phyloP scores from a whole-genome alignment of 768 basidiomycete genomes.

The Tephrocybe sp. region DNA sequence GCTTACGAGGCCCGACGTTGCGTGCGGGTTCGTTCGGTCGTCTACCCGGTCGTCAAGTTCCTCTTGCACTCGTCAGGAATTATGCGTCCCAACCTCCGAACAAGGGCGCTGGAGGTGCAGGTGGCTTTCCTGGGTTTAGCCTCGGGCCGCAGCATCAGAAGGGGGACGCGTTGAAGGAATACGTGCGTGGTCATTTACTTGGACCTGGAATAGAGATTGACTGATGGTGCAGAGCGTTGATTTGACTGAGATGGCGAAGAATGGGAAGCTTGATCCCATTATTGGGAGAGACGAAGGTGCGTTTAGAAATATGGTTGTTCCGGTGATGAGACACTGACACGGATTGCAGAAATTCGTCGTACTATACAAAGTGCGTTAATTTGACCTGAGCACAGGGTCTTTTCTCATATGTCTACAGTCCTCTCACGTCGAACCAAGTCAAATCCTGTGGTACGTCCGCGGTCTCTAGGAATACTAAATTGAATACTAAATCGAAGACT shows the following conservation, averaged over 20 bases:
- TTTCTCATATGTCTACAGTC: conserved; percentile 40
- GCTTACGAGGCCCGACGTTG: conserved; percentile 7
- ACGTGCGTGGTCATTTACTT: conserved; percentile 28
- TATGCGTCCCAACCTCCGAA: conserved; percentile 48
- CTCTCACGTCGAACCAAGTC: conserved; percentile 88
- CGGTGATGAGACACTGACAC: background rate
- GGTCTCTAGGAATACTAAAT: background rate
- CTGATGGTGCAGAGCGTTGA: conserved; percentile 62
- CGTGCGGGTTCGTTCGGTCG: conserved; percentile 10
- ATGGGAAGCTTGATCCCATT: conserved; percentile 87
- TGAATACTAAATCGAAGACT: background rate
- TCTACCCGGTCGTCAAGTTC: background rate
- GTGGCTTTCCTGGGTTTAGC: conserved; percentile 62
- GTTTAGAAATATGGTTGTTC: conserved; percentile 9
- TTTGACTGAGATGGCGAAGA: conserved; percentile 77
- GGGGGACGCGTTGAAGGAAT: conserved; percentile 87
- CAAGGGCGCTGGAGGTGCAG: conserved; percentile 33
- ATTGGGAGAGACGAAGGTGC: conserved; percentile 87
- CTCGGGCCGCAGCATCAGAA: conserved; percentile 67
- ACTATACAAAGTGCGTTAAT: conserved; percentile 80
- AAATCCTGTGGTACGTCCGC: conserved; percentile 76
- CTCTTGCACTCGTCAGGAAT: conserved; percentile 23
- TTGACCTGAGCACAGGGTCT: background rate
- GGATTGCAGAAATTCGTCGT: conserved; percentile 68
- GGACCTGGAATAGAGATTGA: conserved; percentile 1